Conservation (phyloP, 192 early-diverging fungal species). For the Coemansia sp. region DNA sequence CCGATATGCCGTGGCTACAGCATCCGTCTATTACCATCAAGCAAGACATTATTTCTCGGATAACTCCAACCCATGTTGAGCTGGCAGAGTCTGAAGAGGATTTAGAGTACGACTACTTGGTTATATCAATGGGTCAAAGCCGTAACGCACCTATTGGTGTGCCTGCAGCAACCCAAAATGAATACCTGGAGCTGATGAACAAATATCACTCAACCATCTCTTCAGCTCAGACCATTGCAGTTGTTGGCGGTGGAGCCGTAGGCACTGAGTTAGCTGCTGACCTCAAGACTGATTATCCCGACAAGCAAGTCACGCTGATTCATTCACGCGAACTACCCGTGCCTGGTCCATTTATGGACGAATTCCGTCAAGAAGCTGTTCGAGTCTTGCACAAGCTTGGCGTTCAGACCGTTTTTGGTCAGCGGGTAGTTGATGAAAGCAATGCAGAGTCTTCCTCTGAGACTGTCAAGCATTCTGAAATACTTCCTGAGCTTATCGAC, state of each 20-base stretch:
- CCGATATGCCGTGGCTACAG: slow-evolving; percentile 30
- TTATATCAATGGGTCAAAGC: slow-evolving; percentile 35
- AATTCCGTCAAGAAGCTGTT: slow-evolving; percentile 48
- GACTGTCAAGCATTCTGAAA: slow-evolving; percentile 27
- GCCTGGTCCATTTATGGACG: slow-evolving; percentile 52
- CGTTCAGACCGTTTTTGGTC: slow-evolving; percentile 51
- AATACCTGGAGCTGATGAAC: slow-evolving; percentile 26
- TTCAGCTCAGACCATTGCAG: slow-evolving; percentile 56
- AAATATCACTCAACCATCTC: slow-evolving; percentile 29
- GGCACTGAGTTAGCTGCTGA: slow-evolving; percentile 77
- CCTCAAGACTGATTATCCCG: slow-evolving; percentile 38
- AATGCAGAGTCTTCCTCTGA: slow-evolving; percentile 11
- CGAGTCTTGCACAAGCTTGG: slow-evolving; percentile 49
- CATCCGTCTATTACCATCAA: slow-evolving; percentile 39
- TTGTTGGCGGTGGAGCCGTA: slow-evolving; percentile 74
- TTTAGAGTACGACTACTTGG: slow-evolving; percentile 52
- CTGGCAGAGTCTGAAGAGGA: slow-evolving; percentile 26
- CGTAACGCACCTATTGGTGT: slow-evolving; percentile 41
- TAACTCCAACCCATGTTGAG: slow-evolving; percentile 29
- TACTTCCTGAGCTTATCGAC: slow-evolving; percentile 49
- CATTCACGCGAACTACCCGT: slow-evolving; percentile 60
- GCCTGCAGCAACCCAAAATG: slow-evolving; percentile 19
- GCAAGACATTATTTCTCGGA: slow-evolving; percentile 39
- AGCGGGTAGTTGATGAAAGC: slow-evolving; percentile 47
- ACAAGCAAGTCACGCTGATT: slow-evolving; percentile 41